Percentiles rank a stretch among this genome's conserved stretches.
Conservation (phyloP, 2,329 filamentous ascomycete species). For the Lasiodiplodia citricola region DNA sequence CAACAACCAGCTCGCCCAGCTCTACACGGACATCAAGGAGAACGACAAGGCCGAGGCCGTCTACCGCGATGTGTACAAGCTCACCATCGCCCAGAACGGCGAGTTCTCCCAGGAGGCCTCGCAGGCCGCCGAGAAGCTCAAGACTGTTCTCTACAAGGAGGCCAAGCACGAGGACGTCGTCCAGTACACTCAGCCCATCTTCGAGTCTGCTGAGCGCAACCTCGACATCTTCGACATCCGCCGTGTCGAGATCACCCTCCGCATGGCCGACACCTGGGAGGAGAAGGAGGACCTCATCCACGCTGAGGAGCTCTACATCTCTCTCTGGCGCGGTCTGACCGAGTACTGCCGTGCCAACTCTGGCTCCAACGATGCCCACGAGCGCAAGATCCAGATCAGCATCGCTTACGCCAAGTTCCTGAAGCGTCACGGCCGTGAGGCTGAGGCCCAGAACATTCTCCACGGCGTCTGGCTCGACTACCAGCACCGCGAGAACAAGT, state of each 20-base stretch:
- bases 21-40: constrained; percentile 33
- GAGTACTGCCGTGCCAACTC: constrained; percentile 24
- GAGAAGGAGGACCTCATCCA: constrained; percentile 34
- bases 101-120: constrained; percentile 34
- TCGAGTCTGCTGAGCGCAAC: constrained; percentile 25
- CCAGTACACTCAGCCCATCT: constrained; percentile 26
- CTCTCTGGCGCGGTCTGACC: constrained; percentile 26
- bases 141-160: constrained; percentile 30
- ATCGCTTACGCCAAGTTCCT: constrained; percentile 25
- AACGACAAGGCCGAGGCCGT: constrained; percentile 34
- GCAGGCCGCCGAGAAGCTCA: constrained; percentile 32
- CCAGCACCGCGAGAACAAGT: constrained; percentile 28
- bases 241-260: constrained; percentile 25
- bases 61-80: constrained; percentile 34
- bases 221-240: constrained; percentile 28
- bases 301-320: constrained; percentile 34
- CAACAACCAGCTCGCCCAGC: constrained; percentile 33
- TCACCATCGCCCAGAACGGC: constrained; percentile 32
- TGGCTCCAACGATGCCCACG: constrained; percentile 16
- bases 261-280: constrained; percentile 31
- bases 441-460: constrained; percentile 26
- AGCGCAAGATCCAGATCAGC: constrained; percentile 27
- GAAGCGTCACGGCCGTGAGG: constrained; percentile 21
- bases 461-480: constrained; percentile 27
- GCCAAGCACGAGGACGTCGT: constrained; percentile 26